phyloP scores from a whole-genome alignment of 2,329 filamentous ascomycete species.

The Sporothrix mexicana region DNA sequence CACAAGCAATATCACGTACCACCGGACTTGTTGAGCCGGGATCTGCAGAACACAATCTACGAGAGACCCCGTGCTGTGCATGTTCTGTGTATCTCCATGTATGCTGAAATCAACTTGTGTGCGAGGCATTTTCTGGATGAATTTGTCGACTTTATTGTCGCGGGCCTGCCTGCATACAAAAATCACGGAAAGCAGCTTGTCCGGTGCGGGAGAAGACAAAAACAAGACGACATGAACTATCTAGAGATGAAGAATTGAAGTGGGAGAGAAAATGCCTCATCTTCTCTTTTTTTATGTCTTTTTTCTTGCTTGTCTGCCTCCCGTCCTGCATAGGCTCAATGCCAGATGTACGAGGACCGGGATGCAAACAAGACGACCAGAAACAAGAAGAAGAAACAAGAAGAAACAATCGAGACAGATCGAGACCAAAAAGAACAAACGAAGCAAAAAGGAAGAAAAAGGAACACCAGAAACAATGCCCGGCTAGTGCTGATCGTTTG shows the following conservation, averaged over 20 bases:
- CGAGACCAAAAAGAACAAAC: background rate
- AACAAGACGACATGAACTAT: background rate
- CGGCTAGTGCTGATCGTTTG: background rate
- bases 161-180: background rate
- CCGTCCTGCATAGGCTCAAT: slow-evolving; percentile 23
- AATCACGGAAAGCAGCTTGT: background rate
- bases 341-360: background rate
- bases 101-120: background rate
- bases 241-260: background rate
- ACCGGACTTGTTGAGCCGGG: background rate
- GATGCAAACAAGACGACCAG: background rate
- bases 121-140: slow-evolving; percentile 12
- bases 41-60: slow-evolving; percentile 16
- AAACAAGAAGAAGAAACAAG: background rate
- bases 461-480: background rate
- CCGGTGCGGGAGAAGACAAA: background rate
- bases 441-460: background rate
- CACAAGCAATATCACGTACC: background rate
- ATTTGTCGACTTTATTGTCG: background rate
- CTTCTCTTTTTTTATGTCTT: background rate
- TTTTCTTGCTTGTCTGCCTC: background rate
- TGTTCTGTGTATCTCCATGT: background rate
- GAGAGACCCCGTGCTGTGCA: background rate
- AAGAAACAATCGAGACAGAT: background rate
- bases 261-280: background rate